Evolutionary conservation across 2,329 filamentous ascomycete genomes (phyloP), one percentile per base, ranked within the genome.

Genomic region (Microsporum canis): DNA sequence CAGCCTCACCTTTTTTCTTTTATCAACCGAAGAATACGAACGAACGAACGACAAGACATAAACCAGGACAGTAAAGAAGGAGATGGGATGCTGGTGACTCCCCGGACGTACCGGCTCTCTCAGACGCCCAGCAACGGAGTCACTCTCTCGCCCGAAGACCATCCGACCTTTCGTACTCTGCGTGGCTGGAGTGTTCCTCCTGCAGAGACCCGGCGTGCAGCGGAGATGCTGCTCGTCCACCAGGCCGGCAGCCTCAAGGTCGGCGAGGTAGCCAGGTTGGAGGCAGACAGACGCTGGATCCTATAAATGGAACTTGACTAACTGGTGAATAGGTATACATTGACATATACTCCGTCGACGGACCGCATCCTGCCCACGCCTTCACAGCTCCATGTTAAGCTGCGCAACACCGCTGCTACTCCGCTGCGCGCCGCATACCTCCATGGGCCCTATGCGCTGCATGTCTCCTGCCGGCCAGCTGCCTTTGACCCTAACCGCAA

Each of bases 401-500:
- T 99, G 72, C 92, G 89, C 72, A 99, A 99, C 74, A 91, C 89
- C 7, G 94, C 88, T 43, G 88, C 89, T 61, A 89, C 96, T 65
- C 89, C 94, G 14, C 80, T 97, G 43, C 89, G 94, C 70, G 94
- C 94, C 60, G 94, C 94, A 61, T 99, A 96, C 72, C 87, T 99
- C 60, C 94, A 96, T 75, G 94, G 94, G 0, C 94, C 94, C 0
- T 99, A 99, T 72, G 95, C 87, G 0, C 82, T 97, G 41, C 91
- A 90, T 69, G 87, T 91, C 57, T 86, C 91, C 58, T 88, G 91
- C 29, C 95, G 95, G 68, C 90, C 92, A 0, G 81, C 88, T 14
- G 84, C 81, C 55, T 97, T 94, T 77, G 82, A 91, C 68, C 90
- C 92, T 1, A 91, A 96, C 74, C 78, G 81, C 66, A 91, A 89